Evolutionary conservation across 75 land plant genomes (phyloP).

Genomic region (Cryptomeria japonica): DNA sequence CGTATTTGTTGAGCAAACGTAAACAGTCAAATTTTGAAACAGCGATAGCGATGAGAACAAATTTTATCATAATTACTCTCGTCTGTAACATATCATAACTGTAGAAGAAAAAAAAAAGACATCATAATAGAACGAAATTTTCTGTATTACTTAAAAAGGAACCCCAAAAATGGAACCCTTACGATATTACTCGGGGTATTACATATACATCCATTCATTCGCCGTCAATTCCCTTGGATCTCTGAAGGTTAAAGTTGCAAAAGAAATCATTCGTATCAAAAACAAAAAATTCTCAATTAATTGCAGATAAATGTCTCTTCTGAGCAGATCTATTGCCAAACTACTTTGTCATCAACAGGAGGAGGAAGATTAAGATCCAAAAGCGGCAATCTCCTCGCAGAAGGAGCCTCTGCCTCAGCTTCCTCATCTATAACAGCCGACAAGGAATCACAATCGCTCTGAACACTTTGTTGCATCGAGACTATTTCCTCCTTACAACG

Average conservation of each 20-base stretch:
- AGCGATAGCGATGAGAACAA: too few relatives aligned
- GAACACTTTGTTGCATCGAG: neutral
- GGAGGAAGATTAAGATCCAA: constrained; percentile 6
- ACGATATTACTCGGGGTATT: too few relatives aligned
- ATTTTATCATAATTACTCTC: too few relatives aligned
- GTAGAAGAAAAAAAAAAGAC: too few relatives aligned
- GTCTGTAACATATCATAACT: too few relatives aligned
- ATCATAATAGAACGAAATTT: too few relatives aligned
- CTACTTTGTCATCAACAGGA: neutral
- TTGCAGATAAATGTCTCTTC: neutral
- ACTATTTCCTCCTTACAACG: neutral
- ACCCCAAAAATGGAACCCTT: too few relatives aligned
- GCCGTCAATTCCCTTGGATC: too few relatives aligned
- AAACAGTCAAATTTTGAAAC: too few relatives aligned
- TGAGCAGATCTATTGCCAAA: neutral
- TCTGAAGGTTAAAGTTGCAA: neutral
- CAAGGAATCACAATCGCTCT: constrained; percentile 8
- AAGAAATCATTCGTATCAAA: neutral
- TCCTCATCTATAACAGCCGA: neutral
- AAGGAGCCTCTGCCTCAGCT: neutral
- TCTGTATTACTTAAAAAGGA: too few relatives aligned
- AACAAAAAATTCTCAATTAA: neutral
- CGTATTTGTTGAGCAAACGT: too few relatives aligned
- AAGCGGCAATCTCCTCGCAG: neutral
- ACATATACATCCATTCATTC: too few relatives aligned